Base-by-base conservation (phyloP, 805 yeast genomes). In the Saccharomycopsis schoenii region DNA sequence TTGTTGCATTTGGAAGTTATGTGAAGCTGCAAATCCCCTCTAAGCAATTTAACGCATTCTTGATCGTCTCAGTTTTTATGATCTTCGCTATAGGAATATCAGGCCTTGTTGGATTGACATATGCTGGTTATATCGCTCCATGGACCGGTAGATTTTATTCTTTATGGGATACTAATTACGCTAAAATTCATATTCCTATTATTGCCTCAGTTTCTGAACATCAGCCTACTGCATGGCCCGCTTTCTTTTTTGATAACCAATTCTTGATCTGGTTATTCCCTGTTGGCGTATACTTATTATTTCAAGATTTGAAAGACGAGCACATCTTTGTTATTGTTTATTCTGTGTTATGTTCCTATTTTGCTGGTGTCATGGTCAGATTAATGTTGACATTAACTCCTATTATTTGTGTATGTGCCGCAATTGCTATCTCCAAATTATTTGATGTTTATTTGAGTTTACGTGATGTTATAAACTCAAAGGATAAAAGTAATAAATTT, bases 181-280 rank as follows among this genome's bases (percentile, higher is more conserved):
- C 99, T 65, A 93, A 92, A 77, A 88, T 94, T 66, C 99, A 94
- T 72, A 94, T 94, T 69, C 99, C 99, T 55, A 94, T 94, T 71
- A 94, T 94, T 74, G 99, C 99, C 1, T 92, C 97, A 2, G 99
- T 94, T 43, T 89, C 97, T 14, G 99, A 94, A 77, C 99, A 94
- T 78, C 99, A 94, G 79, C 99, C 99, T 62, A 93, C 98, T n/a
- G 97, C 99, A 3, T 94, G 99, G 99, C 96, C 98, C 11, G 84
- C 97, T 12, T 96, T 94, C 73, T 94, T 90, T 82, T 89, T 93
- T 72, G 99, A 94, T 73, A 86, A 94, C 58, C 89, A 85, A 69
- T 83, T 93, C 79, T 79, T 94, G 74, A 89, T 93, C 69, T 96
- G 99, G 99, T 79, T 94, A 67, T 94, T 94, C 89, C 99, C 99